phyloP scores from a whole-genome alignment of 2,329 filamentous ascomycete genomes.

The Ascochyta clinopodiicola region DNA sequence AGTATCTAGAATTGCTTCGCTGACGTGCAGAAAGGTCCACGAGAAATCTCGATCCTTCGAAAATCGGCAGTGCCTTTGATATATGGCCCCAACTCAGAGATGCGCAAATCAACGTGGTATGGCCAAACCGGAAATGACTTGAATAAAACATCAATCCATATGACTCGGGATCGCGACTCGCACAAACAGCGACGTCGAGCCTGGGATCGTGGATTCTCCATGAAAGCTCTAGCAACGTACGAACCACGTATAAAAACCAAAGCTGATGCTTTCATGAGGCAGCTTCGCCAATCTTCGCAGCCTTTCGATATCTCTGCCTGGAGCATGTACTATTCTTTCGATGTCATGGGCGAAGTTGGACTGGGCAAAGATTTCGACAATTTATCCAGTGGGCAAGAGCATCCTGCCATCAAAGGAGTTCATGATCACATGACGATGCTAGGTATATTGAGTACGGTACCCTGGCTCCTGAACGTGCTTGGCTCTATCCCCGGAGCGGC shows the following conservation, averaged over 20 bases:
- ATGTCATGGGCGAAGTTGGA: slow-evolving; percentile 41
- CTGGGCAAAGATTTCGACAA: slow-evolving; percentile 37
- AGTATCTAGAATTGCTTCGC: not conserved
- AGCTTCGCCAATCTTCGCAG: slow-evolving; percentile 21
- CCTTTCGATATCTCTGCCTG: slow-evolving; percentile 34
- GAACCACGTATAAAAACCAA: slow-evolving; percentile 35
- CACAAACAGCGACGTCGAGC: slow-evolving; percentile 32
- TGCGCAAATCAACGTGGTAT: slow-evolving; percentile 38
- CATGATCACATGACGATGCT: slow-evolving; percentile 47
- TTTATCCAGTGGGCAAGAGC: slow-evolving; percentile 29
- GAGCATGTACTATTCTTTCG: slow-evolving; percentile 38
- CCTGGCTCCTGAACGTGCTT: slow-evolving; percentile 47
- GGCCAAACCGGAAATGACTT: slow-evolving; percentile 29
- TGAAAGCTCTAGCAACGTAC: slow-evolving; percentile 36
- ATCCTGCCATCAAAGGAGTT: slow-evolving; percentile 44
- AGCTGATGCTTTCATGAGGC: slow-evolving; percentile 26
- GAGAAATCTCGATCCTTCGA: slow-evolving; percentile 32
- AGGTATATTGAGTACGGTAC: slow-evolving; percentile 42
- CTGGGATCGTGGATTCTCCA: slow-evolving; percentile 38
- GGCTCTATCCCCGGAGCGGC: slow-evolving; percentile 39
- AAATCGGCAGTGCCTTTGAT: slow-evolving; percentile 29
- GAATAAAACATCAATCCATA: slow-evolving; percentile 28
- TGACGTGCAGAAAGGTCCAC: slow-evolving; percentile 19
- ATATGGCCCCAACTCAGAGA: slow-evolving; percentile 32
- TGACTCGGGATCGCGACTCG: slow-evolving; percentile 30